Evolutionary conservation across 305 asterid species (phyloP), one percentile per base, ranked within the genome.

Genomic region (Fraxinus sp.): DNA sequence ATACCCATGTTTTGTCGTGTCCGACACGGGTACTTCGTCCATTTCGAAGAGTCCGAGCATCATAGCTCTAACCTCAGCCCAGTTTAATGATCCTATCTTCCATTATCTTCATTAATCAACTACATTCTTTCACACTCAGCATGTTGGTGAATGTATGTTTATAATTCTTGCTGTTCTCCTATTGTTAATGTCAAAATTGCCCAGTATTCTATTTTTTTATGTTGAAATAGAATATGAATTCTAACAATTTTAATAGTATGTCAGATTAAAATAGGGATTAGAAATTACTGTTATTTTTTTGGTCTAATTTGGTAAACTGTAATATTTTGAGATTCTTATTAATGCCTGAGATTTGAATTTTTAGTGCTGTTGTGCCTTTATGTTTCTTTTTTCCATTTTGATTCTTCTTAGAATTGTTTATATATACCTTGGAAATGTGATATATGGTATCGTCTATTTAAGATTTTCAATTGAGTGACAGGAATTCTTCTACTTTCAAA

Each of bases 261-360:
- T 5, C 0, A 7, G 39, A 73, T 7, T 73, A 20, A 18, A 35
- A 33, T 11, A 7, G 52, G 52, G 44, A 44, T 32, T 0, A 32
- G 9, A 73, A 35, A 16, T n/a, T 37, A n/a, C 24, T 35, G 13
- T 32, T 11, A 35, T 37, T 74, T 18, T n/a, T 33, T 41, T 0
- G 26, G 22, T 41, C 28, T 22, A 4, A 22, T 75, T 75, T 39
- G 62, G 35, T 39, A 22, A 36, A 30, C 33, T 9, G 55, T 39
- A 3, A 28, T 37, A 20, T 4, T 18, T 46, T 46, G 9, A 4
- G 62, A 11, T 44, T 32, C 35, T 77, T 36, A 30, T 80, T 80
- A 18, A 7, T 74, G n/a, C 37, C 84, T 73, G 66, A 66, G 55
- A 30, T 9, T 70, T 81, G 30, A 16, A 36, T 36, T 37, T 81